A percentile compares a stretch with the other conserved stretches of the same genome.
These are phyloP conservation scores for Metschnikowia drakensbergensis DNA, from an alignment of 805 yeast species.

Conservation along the genomic window DNA sequence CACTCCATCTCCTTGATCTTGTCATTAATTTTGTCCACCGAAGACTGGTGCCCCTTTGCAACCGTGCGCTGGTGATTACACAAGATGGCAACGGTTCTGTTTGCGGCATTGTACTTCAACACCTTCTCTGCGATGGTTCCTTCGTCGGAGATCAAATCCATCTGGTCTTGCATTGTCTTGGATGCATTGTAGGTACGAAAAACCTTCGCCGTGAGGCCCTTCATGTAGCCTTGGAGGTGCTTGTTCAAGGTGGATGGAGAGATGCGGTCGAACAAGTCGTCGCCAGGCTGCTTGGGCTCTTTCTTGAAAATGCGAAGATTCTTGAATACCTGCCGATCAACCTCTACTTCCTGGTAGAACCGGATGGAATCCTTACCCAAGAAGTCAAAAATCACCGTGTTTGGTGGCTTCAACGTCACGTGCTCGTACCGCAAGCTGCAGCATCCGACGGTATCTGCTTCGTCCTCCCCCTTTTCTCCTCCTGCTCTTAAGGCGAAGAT, in stretches of 20 bases:
- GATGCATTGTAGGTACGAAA: constrained; percentile 97
- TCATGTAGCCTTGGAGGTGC: constrained; percentile 85
- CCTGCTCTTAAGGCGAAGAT: constrained; percentile 95
- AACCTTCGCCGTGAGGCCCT: constrained; percentile 92
- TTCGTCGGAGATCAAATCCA: constrained; percentile 77
- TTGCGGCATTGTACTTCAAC: constrained; percentile 88
- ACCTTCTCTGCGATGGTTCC: constrained; percentile 88
- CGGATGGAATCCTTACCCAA: constrained; percentile 94
- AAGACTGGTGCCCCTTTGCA: constrained; percentile 74
- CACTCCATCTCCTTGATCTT: constrained; percentile 76
- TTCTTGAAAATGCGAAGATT: constrained; percentile 83
- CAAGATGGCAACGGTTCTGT: constrained; percentile 88
- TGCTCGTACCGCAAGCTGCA: constrained; percentile 92
- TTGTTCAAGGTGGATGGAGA: constrained; percentile 81
- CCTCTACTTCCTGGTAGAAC: constrained; percentile 88
- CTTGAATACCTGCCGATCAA: constrained; percentile 87
- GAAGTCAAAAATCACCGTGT: constrained; percentile 82
- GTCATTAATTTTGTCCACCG: constrained; percentile 76
- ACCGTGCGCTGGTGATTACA: constrained; percentile 97
- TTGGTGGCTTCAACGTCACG: constrained; percentile 79
- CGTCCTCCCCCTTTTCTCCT: constrained; percentile 95
- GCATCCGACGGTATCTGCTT: constrained; percentile 97
- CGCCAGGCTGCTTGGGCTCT: constrained; percentile 86
- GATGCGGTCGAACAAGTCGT: constrained; percentile 85
- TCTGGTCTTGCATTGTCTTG: constrained; percentile 92